These are phyloP conservation scores for Elongisporangium undulatum DNA, from an alignment of 352 stramenopile genomes.

Conservation along the genomic window DNA sequence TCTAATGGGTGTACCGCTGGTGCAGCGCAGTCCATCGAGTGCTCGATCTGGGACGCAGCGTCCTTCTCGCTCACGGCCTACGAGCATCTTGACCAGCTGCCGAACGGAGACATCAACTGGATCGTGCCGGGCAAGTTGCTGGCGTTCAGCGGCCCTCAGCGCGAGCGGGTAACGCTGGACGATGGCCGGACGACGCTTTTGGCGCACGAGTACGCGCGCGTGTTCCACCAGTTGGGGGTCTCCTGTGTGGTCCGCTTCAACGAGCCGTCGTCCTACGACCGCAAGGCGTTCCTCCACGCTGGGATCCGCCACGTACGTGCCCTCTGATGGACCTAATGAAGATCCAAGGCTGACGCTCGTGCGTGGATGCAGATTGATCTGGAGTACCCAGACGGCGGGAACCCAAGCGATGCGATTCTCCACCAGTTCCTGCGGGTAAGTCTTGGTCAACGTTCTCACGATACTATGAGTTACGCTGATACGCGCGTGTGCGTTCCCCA, in stretches of 20 bases:
- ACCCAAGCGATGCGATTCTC: constrained; percentile 84
- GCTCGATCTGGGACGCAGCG: constrained; percentile 24
- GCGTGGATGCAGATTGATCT: constrained; percentile 68
- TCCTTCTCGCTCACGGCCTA: constrained; percentile 82
- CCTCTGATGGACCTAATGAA: neutral
- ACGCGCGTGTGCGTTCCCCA: constrained; percentile 5
- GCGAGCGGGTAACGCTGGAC: constrained; percentile 51
- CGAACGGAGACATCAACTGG: constrained; percentile 97
- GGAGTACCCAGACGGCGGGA: constrained; percentile 93
- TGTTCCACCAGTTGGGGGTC: constrained; percentile 34
- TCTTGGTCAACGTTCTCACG: constrained; percentile 15
- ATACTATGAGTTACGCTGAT: no score
- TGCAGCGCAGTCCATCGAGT: constrained; percentile 16
- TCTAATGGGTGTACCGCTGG: neutral
- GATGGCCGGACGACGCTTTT: constrained; percentile 83
- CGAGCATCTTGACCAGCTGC: constrained; percentile 91
- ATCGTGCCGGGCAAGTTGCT: constrained; percentile 89
- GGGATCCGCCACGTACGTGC: constrained; percentile 84
- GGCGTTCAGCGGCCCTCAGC: constrained; percentile 93
- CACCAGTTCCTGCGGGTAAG: constrained; percentile 75
- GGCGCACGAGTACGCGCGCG: constrained; percentile 83
- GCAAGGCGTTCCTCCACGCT: constrained; percentile 77
- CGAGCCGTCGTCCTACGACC: constrained; percentile 91
- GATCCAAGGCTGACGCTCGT: neutral
- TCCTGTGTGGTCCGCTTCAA: constrained; percentile 93